Base-by-base conservation (phyloP, 192 early-diverging fungal genomes). In the Podila epicladia region DNA sequence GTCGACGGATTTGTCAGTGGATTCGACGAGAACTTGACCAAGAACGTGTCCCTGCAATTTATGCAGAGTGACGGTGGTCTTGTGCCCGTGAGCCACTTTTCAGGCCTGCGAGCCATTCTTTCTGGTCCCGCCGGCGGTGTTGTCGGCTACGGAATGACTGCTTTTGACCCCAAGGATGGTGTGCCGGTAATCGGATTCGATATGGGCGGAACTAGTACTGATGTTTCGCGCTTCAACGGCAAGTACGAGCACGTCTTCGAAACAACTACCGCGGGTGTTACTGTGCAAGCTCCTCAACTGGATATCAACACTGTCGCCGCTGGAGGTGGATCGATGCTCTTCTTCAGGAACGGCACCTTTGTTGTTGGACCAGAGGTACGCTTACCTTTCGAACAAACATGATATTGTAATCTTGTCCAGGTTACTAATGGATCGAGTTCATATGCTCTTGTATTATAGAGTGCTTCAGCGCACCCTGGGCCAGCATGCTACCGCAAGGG, bases 41-140 rank as follows among this genome's bases (percentile, higher is more conserved):
- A 82, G 69, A 85, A 87, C 45, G 83, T 84, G n/a, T 75, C 73
- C 2, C 69, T 90, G 26, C 94, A 98, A 75, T 98, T 99, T 85
- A 99, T 99, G 98, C 96, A 98, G 83, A 93, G 91, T 55, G 98
- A 99, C 77, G 98, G 98, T 57, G 98, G 98, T 1, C 84, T 99
- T 3, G 92, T 94, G 11, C 94, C 95, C 19, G 95, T 97, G 20
- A 85, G 91, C 62, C 85, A 87, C 53, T 98, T 99, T 71, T 91
- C 88, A 12, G 98, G 98, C 11, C 91, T 96, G 53, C 87, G 89
- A 17, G 96, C 97, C 2, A 96, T 99, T 53, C 86, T 98, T n/a
- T 96, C 94, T 17, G 93, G 98, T 2, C 97, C 98, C 15, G 98
- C 98, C 0, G 98, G 91, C 24, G 98, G 98, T 19, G 97, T 99